Base-by-base conservation (phyloP, 768 basidiomycete genomes). In the Piloderma croceum region DNA sequence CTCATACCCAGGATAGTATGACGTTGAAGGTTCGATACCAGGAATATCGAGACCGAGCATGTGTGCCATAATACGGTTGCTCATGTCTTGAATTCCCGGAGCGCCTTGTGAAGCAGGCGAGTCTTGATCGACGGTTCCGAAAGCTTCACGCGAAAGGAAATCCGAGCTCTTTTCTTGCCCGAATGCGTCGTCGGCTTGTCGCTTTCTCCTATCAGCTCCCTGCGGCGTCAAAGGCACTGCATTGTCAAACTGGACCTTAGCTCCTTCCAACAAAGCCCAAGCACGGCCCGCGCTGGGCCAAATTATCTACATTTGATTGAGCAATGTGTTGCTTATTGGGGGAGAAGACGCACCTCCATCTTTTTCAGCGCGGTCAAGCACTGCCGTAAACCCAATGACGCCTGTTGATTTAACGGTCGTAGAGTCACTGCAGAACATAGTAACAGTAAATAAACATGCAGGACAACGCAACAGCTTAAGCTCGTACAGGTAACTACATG, bases 211-310 rank as follows among this genome's bases (percentile, higher is more conserved):
- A 20, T 73, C 72, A 17, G 60, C 56, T 19, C 59, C 58, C 35
- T 61, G 59, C 33, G 65, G 48, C 39, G 67, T 63, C 39, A 62
- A 62, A 25, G 61, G 46, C 34, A 62, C 40, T 38, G 65, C 53
- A 40, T 61, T 59, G 42, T 74, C 65, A 10, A 74, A 62, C 21
- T 74, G 73, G 23, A 83, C 65, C 51, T 79, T 76, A 25, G 76
- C 81, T 7, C 83, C 82, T 53, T 79, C 75, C 37, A 87, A 61
- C 21, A 87, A 63, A 31, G 81, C 79, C 63, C 74, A 77, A 32
- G 79, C 76, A 24, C 81, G 74, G 13, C 69, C 64, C 17, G 83
- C 82, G 51, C 76, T 81, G 2, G 84, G 81, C 84, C 84, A 87
- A 21, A 79, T 71, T 39, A 68, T 60, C 83, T 84, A 39, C 29